Evolutionary conservation across 73 alveolate species (phyloP).

Genomic region (Paramecium bursaria): DNA sequence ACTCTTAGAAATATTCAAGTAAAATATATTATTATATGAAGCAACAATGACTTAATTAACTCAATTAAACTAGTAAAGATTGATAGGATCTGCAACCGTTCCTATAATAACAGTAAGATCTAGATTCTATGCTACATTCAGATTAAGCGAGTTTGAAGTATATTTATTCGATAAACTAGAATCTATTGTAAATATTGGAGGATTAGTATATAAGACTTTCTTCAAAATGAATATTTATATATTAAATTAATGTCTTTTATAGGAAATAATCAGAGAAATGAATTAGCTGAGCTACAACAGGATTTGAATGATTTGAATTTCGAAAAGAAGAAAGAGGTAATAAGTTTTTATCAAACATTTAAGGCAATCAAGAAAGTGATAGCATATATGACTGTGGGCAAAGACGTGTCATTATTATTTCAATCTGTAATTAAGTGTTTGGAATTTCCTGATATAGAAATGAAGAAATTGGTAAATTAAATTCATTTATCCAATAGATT

Average conservation of each 20-base stretch:
- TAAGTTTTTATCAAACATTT: not conserved
- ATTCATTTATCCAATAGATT: not conserved
- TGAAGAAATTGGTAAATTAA: constrained; percentile 57
- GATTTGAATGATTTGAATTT: constrained; percentile 52
- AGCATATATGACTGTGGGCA: constrained; percentile 63
- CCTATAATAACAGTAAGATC: constrained; percentile 36
- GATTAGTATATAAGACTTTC: constrained; percentile 15
- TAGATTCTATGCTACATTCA: constrained; percentile 31
- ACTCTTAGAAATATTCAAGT: constrained; percentile 34
- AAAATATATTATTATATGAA: not conserved
- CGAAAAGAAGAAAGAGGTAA: constrained; percentile 62
- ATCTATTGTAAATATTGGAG: constrained; percentile 19
- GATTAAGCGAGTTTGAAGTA: constrained; percentile 40
- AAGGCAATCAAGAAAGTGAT: constrained; percentile 61
- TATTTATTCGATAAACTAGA: no score
- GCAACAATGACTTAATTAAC: constrained; percentile 7
- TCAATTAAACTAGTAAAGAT: not conserved
- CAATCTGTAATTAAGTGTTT: constrained; percentile 66
- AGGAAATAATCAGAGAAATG: constrained; percentile 59
- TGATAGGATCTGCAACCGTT: not conserved
- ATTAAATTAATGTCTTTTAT: not conserved
- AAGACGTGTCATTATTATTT: constrained; percentile 62
- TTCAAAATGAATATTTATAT: no score
- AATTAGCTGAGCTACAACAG: constrained; percentile 50
- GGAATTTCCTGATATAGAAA: constrained; percentile 62